Base-by-base conservation (phyloP, 2,329 filamentous ascomycete species). In the Cladobotryum protrusum region DNA sequence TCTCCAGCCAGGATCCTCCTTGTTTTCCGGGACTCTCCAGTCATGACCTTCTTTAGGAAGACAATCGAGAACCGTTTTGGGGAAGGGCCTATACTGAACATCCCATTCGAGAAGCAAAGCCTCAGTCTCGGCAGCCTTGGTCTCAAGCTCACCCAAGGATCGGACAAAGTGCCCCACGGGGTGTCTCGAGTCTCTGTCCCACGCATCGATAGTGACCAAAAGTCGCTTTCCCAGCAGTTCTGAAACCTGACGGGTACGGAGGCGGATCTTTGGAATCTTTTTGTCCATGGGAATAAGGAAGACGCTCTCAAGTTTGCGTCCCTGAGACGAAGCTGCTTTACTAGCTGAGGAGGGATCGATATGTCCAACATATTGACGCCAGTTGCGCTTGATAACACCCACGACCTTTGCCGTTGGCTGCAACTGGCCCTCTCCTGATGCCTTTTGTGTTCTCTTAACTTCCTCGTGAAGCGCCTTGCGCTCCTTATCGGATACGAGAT, bases 251-350 rank as follows among this genome's bases (percentile, higher is more conserved):
- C 93, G 81, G 11, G 93, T 97, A 45, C 91, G 85, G 48, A 99
- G 83, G 42, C 90, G 83, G 60, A 99, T 96, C 73, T 97, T 99
- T 2, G 93, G 93, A 18, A 99, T 87, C 61, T 89, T 86, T 75
- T 96, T 97, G 69, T 99, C 92, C 92, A 99, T 97, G 4, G 93
- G 91, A 44, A 97, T 83, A 15, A 99, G 77, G 69, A 99, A 99
- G 13, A 99, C 90, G 14, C 82, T 95, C 64, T 96, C 90, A 64
- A 95, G 89, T 60, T 87, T 87, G 52, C 90, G 81, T 29, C 89
- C 89, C 59, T 90, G 85, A 53, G 83, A 85, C 2, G 81, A 80
- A 3, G 83, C 80, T 9, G 83, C 47, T 84, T 53, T 81, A 61
- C 85, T 85, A 44, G 90, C 85, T 2, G 91, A 95, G 11, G 87